phyloP scores from a whole-genome alignment of 129 eudicot species.

The Flaveria bidentis region DNA sequence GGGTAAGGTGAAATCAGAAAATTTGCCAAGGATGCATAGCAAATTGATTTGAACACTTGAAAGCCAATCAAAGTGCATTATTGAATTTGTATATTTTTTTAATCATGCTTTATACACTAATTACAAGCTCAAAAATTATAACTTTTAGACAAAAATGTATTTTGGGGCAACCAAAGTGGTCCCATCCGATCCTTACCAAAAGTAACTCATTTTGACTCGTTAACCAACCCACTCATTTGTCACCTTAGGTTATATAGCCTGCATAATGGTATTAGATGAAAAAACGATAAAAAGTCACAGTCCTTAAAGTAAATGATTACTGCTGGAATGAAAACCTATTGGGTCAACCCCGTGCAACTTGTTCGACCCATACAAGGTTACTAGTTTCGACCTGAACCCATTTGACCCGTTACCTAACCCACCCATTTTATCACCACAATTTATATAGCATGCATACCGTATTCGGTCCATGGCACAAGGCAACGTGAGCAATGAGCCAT shows the following conservation, averaged over 20 bases:
- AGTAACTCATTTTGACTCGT: not conserved
- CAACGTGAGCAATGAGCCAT: conserved; percentile 66
- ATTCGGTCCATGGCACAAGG: conserved; percentile 45
- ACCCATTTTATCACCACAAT: not conserved
- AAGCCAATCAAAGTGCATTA: conserved; percentile 9
- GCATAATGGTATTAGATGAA: not conserved
- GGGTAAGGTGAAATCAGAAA: not conserved
- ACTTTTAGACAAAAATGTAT: not conserved
- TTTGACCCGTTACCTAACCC: not conserved
- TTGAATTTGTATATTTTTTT: not conserved
- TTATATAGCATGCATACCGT: conserved; percentile 20
- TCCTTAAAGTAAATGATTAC: not conserved
- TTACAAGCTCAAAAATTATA: not conserved
- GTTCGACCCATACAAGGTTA: not conserved
- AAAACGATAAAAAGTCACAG: not conserved
- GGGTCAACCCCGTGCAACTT: not conserved
- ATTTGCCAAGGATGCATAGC: not conserved
- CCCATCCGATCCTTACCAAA: not conserved
- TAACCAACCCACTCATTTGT: not conserved
- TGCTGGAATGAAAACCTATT: not conserved
- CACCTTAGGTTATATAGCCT: not conserved
- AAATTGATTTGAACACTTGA: not conserved
- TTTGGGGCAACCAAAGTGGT: not conserved
- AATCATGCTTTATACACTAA: not conserved
- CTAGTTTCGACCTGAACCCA: not conserved